A percentile compares a stretch with the other conserved stretches of the same genome.
Evolutionary conservation across 805 yeast species (phyloP).

Genomic region (Candida sakaeoensis): DNA sequence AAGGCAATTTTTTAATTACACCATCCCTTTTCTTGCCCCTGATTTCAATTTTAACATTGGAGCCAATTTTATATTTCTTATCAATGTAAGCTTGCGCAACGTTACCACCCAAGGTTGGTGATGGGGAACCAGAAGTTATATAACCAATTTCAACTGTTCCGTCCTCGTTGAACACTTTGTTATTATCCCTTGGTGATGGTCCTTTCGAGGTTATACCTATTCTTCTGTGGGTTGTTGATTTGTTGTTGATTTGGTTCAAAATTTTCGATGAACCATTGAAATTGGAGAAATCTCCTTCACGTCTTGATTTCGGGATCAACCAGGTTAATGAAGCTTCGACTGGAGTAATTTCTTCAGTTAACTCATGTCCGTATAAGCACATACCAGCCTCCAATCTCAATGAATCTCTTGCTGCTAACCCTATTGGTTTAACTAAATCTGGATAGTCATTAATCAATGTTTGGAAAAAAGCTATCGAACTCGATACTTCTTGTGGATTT

Average conservation of each 20-base stretch:
- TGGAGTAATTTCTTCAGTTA: constrained; percentile 76
- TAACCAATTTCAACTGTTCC: constrained; percentile 50
- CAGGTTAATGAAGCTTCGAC: constrained; percentile 86
- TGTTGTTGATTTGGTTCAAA: constrained; percentile 65
- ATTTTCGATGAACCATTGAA: constrained; percentile 81
- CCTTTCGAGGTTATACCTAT: constrained; percentile 77
- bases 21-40: constrained; percentile 83
- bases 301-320: constrained; percentile 81
- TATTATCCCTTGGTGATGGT: constrained; percentile 88
- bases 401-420: constrained; percentile 97
- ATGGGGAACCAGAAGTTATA: constrained; percentile 61
- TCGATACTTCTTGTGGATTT: constrained; percentile 33
- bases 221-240: constrained; percentile 55
- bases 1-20: constrained; percentile 76
- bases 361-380: constrained; percentile 95
- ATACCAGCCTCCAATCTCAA: constrained; percentile 95
- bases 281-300: constrained; percentile 39
- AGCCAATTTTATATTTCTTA: constrained; percentile 70
- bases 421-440: constrained; percentile 74
- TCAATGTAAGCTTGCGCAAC: constrained; percentile 89
- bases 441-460: constrained; percentile 50
- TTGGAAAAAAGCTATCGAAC: constrained; percentile 59
- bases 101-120: constrained; percentile 65
- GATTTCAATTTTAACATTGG: constrained; percentile 67
- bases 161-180: constrained; percentile 54